Base-by-base conservation (phyloP, 2,329 filamentous ascomycete species). In the Annulohypoxylon truncatum region DNA sequence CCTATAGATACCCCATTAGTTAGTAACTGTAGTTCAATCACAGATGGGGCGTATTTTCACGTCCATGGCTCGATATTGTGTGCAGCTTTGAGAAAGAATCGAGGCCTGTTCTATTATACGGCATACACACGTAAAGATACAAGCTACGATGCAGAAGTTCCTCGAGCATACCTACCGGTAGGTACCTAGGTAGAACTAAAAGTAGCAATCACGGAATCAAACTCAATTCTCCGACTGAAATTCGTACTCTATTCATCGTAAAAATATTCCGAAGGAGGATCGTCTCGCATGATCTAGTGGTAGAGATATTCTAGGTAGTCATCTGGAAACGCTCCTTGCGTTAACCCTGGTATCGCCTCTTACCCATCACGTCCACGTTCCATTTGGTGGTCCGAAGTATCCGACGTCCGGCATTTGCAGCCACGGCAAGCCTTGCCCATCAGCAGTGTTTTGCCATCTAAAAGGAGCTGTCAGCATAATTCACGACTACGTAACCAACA, bases 381-480 rank as follows among this genome's bases (percentile, higher is more conserved):
- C 77, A 26, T 78, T 78, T 0, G 68, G 44, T 1, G 73, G 71
- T 10, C 77, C 76, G 62, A 78, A 78, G 47, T 78, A 78, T 24
- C 76, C 76, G 7, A 72, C 55, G 24, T 73, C 71, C 2, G 77
- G 76, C 73, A 78, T 75, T 15, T 67, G 29, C 31, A 76, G 13
- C 77, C 77, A 78, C 0, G 77, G 72, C 1, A 72, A 56, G 2
- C 77, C 76, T n/a, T 71, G 66, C 6, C 74, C 72, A 52, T 78
- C 77, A 0, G 76, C 76, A 0, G 77, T 78, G 35, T 78, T 75
- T 51, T 77, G 71, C 77, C 77, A 77, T 24, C 69, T 71, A 52
- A 13, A 13, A 64, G 2, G 24, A 18, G 9, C 40, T 54, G 57
- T 71, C 33, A 71, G 67, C 42, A 51, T 57, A 50, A 50, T 53